These are phyloP conservation scores for Chlorociboria aeruginascens DNA, from an alignment of 495 filamentous ascomycete genomes.

Conservation along the genomic window DNA sequence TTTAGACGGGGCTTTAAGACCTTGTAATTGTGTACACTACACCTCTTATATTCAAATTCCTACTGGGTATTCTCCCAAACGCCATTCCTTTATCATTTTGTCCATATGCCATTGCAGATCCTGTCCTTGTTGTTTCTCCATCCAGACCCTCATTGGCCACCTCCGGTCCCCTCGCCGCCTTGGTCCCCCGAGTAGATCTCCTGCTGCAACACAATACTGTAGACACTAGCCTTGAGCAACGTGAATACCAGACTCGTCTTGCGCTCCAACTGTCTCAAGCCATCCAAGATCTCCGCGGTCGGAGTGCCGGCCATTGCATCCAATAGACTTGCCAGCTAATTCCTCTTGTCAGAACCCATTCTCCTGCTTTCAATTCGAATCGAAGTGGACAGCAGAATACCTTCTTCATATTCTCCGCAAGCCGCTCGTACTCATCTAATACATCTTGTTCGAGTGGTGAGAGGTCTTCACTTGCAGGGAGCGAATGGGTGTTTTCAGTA, in stretches of 20 bases:
- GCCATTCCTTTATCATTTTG: constrained; percentile 1
- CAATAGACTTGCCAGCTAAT: constrained; percentile 48
- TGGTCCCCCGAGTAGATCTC: constrained; percentile 66
- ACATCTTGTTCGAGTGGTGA: constrained; percentile 86
- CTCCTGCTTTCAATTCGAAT: not conserved
- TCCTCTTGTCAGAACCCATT: not conserved
- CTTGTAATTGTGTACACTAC: constrained; percentile 6
- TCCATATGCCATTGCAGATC: not conserved
- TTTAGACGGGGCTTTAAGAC: not conserved
- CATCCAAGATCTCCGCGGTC: constrained; percentile 64
- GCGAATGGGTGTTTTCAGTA: too few species aligned
- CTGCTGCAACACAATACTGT: constrained; percentile 95
- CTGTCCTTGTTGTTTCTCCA: constrained; percentile 7
- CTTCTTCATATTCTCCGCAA: constrained; percentile 85
- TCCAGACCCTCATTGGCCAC: constrained; percentile 14
- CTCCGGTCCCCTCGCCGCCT: constrained; percentile 29
- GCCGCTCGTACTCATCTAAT: constrained; percentile 78
- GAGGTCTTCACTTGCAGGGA: constrained; percentile 29
- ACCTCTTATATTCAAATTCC: constrained; percentile 1
- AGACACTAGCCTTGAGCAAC: constrained; percentile 91
- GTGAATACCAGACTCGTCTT: constrained; percentile 94
- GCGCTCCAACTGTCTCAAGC: constrained; percentile 76
- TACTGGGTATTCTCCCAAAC: constrained; percentile 28
- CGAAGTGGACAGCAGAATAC: constrained; percentile 32
- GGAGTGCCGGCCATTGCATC: constrained; percentile 50